phyloP scores from a whole-genome alignment of 139 green algal species.

The Closterium sp. region DNA sequence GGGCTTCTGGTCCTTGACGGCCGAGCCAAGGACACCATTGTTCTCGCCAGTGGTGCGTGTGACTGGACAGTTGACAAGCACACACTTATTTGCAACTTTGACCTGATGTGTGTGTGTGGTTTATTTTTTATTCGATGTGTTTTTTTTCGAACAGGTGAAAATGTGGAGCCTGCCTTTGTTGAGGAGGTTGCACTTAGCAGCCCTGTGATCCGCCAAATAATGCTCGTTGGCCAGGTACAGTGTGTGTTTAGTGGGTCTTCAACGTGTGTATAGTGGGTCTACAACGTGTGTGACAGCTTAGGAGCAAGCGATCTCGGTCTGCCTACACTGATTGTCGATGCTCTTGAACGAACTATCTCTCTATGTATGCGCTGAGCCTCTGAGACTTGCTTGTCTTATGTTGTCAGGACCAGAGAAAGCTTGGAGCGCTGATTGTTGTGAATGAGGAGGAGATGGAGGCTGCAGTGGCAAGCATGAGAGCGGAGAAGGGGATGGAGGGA shows the following conservation, averaged over 20 bases:
- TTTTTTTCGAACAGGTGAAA: slow-evolving; percentile 70
- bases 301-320: too few relatives aligned
- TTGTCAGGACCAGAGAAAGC: slow-evolving; percentile 45
- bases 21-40: slow-evolving; percentile 89
- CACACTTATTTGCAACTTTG: not conserved
- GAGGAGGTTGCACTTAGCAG: slow-evolving; percentile 73
- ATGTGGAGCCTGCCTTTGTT: slow-evolving; percentile 85
- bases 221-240: slow-evolving; percentile 73
- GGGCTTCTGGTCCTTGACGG: slow-evolving; percentile 59
- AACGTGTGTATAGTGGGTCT: too few relatives aligned
- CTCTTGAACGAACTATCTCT: not conserved
- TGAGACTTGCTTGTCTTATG: not conserved
- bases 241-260: not conserved
- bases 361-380: not conserved
- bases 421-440: slow-evolving; percentile 71
- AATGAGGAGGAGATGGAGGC: slow-evolving; percentile 54
- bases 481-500: not conserved
- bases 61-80: not conserved
- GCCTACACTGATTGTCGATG: not conserved
- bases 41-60: slow-evolving; percentile 65
- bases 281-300: too few relatives aligned
- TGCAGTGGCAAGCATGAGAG: slow-evolving; percentile 25
- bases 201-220: slow-evolving; percentile 69
- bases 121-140: not conserved
- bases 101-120: not conserved